Conservation (phyloP, 176 grass and related monocot genomes). For the Cenchrus americanus region DNA sequence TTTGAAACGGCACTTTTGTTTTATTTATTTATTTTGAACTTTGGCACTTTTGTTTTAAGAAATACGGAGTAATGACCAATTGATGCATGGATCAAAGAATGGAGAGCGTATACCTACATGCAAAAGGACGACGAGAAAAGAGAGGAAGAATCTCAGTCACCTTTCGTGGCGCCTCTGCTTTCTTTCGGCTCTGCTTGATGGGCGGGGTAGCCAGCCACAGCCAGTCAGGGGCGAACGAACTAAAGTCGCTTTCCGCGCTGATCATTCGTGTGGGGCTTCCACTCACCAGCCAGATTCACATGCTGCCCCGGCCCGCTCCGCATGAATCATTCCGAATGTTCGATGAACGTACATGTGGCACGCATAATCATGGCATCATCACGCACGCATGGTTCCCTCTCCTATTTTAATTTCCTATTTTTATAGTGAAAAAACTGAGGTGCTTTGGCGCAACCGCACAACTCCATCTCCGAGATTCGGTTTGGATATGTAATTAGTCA, state of each 20-base stretch:
- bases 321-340: not conserved
- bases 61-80: too few species aligned
- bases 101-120: not conserved
- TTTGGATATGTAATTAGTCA: too few species aligned
- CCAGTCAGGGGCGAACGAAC: not conserved
- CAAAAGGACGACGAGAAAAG: not conserved
- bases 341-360: not conserved
- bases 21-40: too few species aligned
- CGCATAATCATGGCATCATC: not conserved
- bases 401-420: too few species aligned
- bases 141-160: conserved; percentile 15
- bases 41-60: too few species aligned
- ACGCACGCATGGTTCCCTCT: too few species aligned
- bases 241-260: conserved; percentile 46
- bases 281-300: not conserved
- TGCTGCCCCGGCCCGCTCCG: not conserved
- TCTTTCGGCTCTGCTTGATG: conserved; percentile 44
- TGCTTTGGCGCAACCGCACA: too few species aligned
- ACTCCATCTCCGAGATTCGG: too few species aligned
- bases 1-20: not conserved
- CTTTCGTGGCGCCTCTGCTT: conserved; percentile 5
- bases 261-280: not conserved
- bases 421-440: too few species aligned
- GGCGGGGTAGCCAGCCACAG: not conserved
- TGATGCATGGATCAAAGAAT: not conserved